A percentile compares a stretch with the other conserved stretches of the same genome.
Evolutionary conservation across 2,329 filamentous ascomycete genomes (phyloP).

Genomic region (Scedosporium minutisporum): DNA sequence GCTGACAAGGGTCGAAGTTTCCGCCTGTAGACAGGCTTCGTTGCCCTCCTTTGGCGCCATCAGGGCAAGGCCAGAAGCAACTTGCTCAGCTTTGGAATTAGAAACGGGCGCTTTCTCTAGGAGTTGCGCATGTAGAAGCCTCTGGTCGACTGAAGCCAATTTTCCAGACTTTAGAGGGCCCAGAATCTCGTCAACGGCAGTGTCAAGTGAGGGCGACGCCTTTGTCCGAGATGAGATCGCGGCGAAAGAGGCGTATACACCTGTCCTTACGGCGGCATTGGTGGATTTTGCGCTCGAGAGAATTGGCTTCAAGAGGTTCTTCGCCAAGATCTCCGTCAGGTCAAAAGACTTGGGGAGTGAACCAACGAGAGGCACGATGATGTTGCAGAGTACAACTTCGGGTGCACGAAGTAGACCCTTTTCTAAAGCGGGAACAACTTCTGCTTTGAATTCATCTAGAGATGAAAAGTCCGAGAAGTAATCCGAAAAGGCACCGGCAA

Average conservation of each 20-base stretch:
- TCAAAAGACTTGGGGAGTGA: conserved; percentile 64
- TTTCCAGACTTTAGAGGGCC: conserved; percentile 75
- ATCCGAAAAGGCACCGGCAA: conserved; percentile 64
- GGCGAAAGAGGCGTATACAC: conserved; percentile 65
- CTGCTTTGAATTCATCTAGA: conserved; percentile 62
- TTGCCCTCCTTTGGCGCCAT: conserved; percentile 79
- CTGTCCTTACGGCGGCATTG: conserved; percentile 66
- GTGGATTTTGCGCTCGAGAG: conserved; percentile 88
- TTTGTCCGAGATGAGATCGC: conserved; percentile 54
- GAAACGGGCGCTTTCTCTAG: conserved; percentile 56
- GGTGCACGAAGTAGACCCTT: conserved; percentile 83
- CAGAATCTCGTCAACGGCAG: conserved; percentile 68
- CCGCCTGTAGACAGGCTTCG: conserved; percentile 68
- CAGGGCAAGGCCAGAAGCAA: conserved; percentile 56
- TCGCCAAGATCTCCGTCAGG: conserved; percentile 62
- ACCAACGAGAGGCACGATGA: conserved; percentile 63
- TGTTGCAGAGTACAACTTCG: conserved; percentile 74
- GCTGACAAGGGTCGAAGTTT: conserved; percentile 60
- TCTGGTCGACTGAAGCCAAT: conserved; percentile 74
- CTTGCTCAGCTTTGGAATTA: conserved; percentile 51
- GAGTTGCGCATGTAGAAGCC: conserved; percentile 73
- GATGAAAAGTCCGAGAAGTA: conserved; percentile 74
- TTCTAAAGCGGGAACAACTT: conserved; percentile 73
- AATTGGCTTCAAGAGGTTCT: conserved; percentile 73
- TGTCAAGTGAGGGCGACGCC: conserved; percentile 49